Conservation (phyloP, 2,329 filamentous ascomycete genomes). For the Plectosphaerella cucumerina region DNA sequence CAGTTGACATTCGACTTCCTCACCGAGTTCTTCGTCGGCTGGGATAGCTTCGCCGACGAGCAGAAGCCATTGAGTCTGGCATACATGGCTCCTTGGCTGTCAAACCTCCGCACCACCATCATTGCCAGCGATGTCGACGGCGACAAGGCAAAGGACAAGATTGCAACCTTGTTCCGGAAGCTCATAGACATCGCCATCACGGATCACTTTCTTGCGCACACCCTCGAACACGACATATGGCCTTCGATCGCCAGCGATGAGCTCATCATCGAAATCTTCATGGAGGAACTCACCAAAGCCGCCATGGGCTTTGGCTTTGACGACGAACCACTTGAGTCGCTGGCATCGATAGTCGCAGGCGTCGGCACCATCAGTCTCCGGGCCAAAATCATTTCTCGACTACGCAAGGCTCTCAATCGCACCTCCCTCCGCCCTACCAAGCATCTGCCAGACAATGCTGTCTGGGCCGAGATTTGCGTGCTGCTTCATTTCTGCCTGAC, state of each 20-base stretch:
- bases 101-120: conserved; percentile 55
- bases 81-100: conserved; percentile 68
- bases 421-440: conserved; percentile 64
- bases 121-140: conserved; percentile 56
- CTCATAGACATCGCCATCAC: conserved; percentile 61
- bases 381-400: conserved; percentile 60
- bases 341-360: conserved; percentile 59
- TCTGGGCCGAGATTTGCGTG: conserved; percentile 67
- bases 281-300: conserved; percentile 64
- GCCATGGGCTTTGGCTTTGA: conserved; percentile 53
- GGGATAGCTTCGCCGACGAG: conserved; percentile 65
- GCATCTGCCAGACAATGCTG: conserved; percentile 60
- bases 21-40: conserved; percentile 70
- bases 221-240: conserved; percentile 64
- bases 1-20: conserved; percentile 66
- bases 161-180: conserved; percentile 60
- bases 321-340: conserved; percentile 54
- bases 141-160: conserved; percentile 63
- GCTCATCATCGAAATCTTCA: conserved; percentile 59
- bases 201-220: conserved; percentile 54
- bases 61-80: conserved; percentile 63
- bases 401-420: conserved; percentile 63
- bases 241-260: conserved; percentile 62
- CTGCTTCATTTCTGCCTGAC: conserved; percentile 63
- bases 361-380: conserved; percentile 63